phyloP scores from a whole-genome alignment of 495 filamentous ascomycete genomes.

The Hamigera avellanea region DNA sequence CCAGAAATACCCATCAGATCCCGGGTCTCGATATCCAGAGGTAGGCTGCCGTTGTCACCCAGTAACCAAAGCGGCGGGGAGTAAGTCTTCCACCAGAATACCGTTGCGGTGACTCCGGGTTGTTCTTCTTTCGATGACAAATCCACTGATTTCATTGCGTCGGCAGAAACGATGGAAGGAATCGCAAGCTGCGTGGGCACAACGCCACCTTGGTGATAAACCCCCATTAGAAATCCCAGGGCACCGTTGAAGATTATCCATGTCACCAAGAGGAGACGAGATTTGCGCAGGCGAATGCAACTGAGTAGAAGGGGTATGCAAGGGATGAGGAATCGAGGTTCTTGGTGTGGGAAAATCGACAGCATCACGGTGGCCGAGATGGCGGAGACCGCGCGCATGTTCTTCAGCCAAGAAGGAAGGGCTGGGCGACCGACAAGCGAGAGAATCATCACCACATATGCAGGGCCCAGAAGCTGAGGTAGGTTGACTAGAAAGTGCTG shows the following conservation, averaged over 20 bases:
- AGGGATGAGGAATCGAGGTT: constrained; percentile 87
- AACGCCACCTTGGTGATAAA: constrained; percentile 90
- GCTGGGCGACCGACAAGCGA: constrained; percentile 41
- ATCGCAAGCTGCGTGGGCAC: constrained; percentile 63
- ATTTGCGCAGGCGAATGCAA: constrained; percentile 59
- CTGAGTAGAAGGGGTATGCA: constrained; percentile 80
- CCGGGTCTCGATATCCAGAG: constrained; percentile 46
- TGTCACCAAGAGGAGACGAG: constrained; percentile 45
- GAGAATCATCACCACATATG: constrained; percentile 50
- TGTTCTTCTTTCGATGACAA: constrained; percentile 7
- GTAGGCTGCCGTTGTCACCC: constrained; percentile 52
- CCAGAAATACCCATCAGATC: constrained; percentile 77
- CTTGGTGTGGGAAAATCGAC: constrained; percentile 84
- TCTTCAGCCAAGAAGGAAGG: constrained; percentile 38
- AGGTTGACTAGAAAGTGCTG: constrained; percentile 82
- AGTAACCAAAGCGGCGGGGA: constrained; percentile 87
- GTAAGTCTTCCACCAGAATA: constrained; percentile 98
- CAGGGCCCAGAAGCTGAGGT: constrained; percentile 84
- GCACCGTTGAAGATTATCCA: constrained; percentile 80
- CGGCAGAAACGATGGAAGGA: constrained; percentile 22
- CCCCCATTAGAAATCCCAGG: constrained; percentile 75
- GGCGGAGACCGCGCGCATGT: constrained; percentile 51
- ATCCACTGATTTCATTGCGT: no score
- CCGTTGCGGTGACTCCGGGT: constrained; percentile 44
- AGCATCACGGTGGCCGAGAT: constrained; percentile 69